Evolutionary conservation across 2,329 filamentous ascomycete genomes (phyloP), one percentile per base, ranked within the genome.

Genomic region (Anisogramma anomala): DNA sequence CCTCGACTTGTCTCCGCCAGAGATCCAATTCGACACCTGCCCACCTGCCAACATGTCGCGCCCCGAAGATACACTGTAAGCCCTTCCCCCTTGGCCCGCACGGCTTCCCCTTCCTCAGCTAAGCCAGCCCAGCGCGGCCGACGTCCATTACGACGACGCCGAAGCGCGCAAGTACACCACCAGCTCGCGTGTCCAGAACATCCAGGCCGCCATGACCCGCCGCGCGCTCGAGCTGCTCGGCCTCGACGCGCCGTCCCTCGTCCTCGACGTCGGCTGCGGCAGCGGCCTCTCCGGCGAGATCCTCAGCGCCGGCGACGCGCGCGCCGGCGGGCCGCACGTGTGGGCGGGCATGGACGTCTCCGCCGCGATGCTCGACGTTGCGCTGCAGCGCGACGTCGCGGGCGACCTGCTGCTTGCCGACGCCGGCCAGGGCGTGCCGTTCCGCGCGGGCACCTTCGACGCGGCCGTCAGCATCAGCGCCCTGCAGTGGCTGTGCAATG

Each of bases 271-370:
- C n/a, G 91, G 91, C 59, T 96, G 91, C 62, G 91, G 91, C 55
- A 93, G 84, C 52, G 91, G 91, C 11, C 77, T 98, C 17, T 94
- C 85, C 0, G 91, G 91, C 57, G 88, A 95, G 60, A 95, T 96
- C 45, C 75, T 98, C 33, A 87, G 85, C 10, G 69, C 77, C n/a
- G 66, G 82, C 1, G 62, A 71, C 0, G 69, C 74, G 2, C 72
- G 79, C 9, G 79, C 86, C 45, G 84, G 84, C 41, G 87, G 87
- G 0, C 86, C 87, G 3, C 91, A 98, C 65, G 79, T 80, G 1
- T 98, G 91, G 91, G 70, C 96, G n/a, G 91, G 91, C 45, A 89
- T 96, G 82, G 91, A 98, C 58, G 80, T 98, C 18, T 86, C 83
- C 4, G 80, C 85, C 0, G 86, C 82, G n/a, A 98, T 98, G 91